Evolutionary conservation across 192 early-diverging fungal species (phyloP), one percentile per base, ranked within the genome.

Genomic region (Gigaspora rosea): DNA sequence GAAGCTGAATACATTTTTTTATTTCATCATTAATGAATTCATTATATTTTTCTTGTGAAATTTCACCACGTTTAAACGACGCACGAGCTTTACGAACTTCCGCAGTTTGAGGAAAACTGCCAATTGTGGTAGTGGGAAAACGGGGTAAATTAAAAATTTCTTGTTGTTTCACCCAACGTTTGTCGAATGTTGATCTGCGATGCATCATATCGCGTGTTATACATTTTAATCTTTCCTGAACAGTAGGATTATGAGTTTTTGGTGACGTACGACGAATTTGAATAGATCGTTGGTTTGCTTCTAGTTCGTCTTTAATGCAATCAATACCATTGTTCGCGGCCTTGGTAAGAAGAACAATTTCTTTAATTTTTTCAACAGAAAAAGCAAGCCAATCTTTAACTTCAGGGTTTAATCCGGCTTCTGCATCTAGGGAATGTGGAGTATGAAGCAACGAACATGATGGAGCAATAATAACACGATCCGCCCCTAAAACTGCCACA

Each of bases 21-120:
- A 95, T 98, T 85, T 98, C 95, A 58, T 83, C 84, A 80, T 94
- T 92, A 75, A 99, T 90, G 83, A 95, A 95, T 62, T 84, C 80
- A 48, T 92, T 80, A 86, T 99, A 99, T 74, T 92, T 82, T 35
- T 72, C 85, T 59, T 86, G 69, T 79, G 85, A 82, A 71, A 92
- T 81, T 20, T 89, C 88, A 72, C 95, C 95, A 86, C 92, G 93
- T 89, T 92, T 95, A 87, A 92, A 88, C 86, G 95, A 92, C 66
- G 92, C 90, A 82, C 97, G 97, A 36, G 92, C 91, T 79, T 91
- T 81, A 87, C 97, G 96, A 66, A 99, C 94, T 84, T 97, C 96
- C 80, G 94, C 94, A 74, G 96, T 98, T 84, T 99, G 97, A 57
- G 97, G 97, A 93, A 98, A 98, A 33, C 96, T 97, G 27, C 97